Percentiles rank a stretch among this genome's conserved stretches.
These are phyloP conservation scores for Venturia oleaginea DNA, from an alignment of 2,329 filamentous ascomycete genomes.

Conservation along the genomic window DNA sequence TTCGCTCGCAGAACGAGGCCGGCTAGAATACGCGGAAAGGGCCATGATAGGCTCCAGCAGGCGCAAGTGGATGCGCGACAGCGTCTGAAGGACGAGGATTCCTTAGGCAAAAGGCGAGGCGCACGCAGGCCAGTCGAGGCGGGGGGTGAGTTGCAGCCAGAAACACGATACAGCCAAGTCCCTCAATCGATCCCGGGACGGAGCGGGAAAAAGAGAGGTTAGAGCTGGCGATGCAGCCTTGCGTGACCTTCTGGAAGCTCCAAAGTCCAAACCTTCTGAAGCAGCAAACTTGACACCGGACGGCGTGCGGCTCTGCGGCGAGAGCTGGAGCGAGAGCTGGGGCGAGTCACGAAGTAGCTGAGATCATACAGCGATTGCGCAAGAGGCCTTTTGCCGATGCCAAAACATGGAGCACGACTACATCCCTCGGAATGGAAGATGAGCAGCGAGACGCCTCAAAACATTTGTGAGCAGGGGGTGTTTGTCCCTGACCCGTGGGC, in stretches of 20 bases:
- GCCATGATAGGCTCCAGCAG: neutral
- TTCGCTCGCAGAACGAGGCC: conserved; percentile 6
- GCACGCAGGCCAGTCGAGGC: neutral
- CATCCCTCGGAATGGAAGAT: neutral
- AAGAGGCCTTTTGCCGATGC: neutral
- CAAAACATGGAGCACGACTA: neutral
- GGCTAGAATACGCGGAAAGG: neutral
- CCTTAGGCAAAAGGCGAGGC: neutral
- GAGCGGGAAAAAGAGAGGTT: neutral
- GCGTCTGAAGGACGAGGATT: neutral
- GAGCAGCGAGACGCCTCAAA: neutral
- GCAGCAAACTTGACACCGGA: neutral
- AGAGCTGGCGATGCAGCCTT: neutral
- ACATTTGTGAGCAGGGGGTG: conserved; percentile 1
- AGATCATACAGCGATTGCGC: neutral
- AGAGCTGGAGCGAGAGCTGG: neutral
- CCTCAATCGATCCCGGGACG: neutral
- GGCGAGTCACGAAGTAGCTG: neutral
- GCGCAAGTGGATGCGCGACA: neutral
- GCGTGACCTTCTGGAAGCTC: conserved; percentile 1
- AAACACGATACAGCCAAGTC: neutral
- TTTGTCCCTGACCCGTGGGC: neutral
- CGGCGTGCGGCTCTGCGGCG: neutral
- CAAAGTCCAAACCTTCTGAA: neutral
- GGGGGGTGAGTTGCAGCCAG: neutral